Conservation (phyloP, 176 grass and related monocot species). For the Musa schizocarpa region DNA sequence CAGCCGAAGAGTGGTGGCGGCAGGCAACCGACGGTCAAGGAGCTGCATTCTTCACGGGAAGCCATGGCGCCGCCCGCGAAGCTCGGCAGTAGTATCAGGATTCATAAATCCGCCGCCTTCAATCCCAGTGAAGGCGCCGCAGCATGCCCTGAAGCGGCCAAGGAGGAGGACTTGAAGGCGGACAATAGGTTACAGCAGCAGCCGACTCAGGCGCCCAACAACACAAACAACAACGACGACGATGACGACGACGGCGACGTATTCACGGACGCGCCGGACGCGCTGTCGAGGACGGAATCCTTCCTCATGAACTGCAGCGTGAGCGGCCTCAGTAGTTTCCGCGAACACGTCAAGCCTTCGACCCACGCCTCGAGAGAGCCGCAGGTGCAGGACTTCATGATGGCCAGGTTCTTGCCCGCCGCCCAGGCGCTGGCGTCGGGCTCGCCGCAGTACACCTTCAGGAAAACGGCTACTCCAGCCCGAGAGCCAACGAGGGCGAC, state of each 20-base stretch:
- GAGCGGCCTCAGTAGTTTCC: conserved; percentile 63
- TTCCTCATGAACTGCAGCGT: conserved; percentile 87
- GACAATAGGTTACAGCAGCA: not conserved
- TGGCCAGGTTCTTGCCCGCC: conserved; percentile 69
- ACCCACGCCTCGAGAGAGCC: conserved; percentile 6
- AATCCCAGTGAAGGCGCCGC: not conserved
- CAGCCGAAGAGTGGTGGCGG: conserved; percentile 60
- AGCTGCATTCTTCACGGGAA: not conserved
- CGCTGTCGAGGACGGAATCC: conserved; percentile 63
- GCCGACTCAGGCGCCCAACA: not conserved
- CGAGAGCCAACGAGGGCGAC: not conserved
- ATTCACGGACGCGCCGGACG: conserved; percentile 78
- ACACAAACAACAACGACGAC: not conserved
- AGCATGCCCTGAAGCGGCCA: not conserved
- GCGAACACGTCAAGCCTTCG: not conserved
- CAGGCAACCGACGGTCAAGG: not conserved
- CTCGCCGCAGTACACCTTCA: conserved; percentile 77
- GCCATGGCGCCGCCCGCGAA: not conserved
- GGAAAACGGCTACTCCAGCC: conserved; percentile 29
- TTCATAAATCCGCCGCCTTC: conserved; percentile 3
- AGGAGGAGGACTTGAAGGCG: not conserved
- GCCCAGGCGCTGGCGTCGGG: conserved; percentile 70
- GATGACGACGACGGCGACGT: conserved; percentile 43
- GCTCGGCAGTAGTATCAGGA: not conserved
- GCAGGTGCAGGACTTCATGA: conserved; percentile 55